These are phyloP conservation scores for Phascolomyces articulosus DNA, from an alignment of 371 early-diverging fungal genomes.

Conservation along the genomic window DNA sequence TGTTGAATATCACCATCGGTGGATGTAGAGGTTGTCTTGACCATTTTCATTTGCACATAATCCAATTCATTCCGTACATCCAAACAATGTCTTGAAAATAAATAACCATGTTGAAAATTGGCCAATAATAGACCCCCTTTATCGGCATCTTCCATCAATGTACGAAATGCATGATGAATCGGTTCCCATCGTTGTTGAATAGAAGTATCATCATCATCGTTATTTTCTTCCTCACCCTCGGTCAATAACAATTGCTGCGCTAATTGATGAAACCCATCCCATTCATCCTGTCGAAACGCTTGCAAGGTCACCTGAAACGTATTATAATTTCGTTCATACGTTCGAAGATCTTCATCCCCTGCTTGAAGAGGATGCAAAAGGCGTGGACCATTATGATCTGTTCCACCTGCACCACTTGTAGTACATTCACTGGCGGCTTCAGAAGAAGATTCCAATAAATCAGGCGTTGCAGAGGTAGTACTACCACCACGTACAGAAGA, in stretches of 20 bases:
- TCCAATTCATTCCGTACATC: constrained; percentile 50
- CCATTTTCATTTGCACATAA: constrained; percentile 44
- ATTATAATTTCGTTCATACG: constrained; percentile 37
- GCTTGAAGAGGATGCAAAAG: constrained; percentile 45
- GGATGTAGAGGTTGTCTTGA: constrained; percentile 34
- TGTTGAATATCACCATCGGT: constrained; percentile 43
- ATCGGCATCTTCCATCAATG: constrained; percentile 26
- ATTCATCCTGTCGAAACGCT: constrained; percentile 32
- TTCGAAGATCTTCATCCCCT: constrained; percentile 38
- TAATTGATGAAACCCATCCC: neutral
- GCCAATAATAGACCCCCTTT: constrained; percentile 22
- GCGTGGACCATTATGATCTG: constrained; percentile 3
- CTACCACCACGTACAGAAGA: constrained; percentile 6
- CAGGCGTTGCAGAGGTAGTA: constrained; percentile 9
- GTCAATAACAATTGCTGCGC: neutral
- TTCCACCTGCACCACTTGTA: neutral
- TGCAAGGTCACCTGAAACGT: constrained; percentile 36
- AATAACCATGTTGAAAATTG: constrained; percentile 31
- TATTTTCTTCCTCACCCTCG: no score
- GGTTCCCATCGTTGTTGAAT: constrained; percentile 20
- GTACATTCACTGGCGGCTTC: constrained; percentile 5
- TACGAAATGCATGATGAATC: constrained; percentile 19
- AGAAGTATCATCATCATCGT: neutral
- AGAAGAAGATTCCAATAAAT: constrained; percentile 4
- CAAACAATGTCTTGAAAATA: constrained; percentile 31